phyloP scores from a whole-genome alignment of 768 basidiomycete species.

The Suillus alpinus region DNA sequence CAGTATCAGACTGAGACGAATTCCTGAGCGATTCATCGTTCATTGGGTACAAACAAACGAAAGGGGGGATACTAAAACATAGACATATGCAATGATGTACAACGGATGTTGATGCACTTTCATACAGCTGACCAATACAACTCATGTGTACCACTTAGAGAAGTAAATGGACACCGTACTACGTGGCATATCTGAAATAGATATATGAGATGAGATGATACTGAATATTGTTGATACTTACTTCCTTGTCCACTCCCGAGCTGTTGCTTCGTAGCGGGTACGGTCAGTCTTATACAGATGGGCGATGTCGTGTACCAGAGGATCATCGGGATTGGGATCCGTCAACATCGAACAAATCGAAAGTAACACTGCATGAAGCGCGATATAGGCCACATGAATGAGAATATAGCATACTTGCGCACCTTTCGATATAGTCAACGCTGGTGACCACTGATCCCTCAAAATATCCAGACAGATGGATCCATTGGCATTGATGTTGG shows the following conservation, averaged over 20 bases:
- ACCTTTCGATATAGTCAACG: constrained; percentile 99
- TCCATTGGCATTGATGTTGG: constrained; percentile 99
- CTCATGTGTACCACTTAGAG: constrained; percentile 19
- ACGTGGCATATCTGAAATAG: constrained; percentile 49
- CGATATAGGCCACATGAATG: constrained; percentile 4
- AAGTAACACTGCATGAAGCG: constrained; percentile 64
- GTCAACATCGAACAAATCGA: constrained; percentile 99
- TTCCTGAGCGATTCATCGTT: constrained; percentile 1
- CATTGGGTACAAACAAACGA: constrained; percentile 6
- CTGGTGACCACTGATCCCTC: constrained; percentile 98
- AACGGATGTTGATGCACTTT: constrained; percentile 31
- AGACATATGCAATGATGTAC: constrained; percentile 29
- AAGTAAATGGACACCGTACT: constrained; percentile 30
- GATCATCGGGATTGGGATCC: constrained; percentile 99
- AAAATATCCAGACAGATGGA: constrained; percentile 98
- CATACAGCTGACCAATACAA: constrained; percentile 30
- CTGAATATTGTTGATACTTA: constrained; percentile 39
- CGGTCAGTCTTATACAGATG: constrained; percentile 99
- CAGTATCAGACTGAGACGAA: background rate
- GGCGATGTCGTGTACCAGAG: constrained; percentile 97
- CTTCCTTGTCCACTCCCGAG: constrained; percentile 99
- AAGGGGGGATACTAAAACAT: constrained; percentile 32
- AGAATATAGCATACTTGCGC: constrained; percentile 16
- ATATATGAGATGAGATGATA: constrained; percentile 4
- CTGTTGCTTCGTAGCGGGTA: constrained; percentile 94